Evolutionary conservation across 2,329 filamentous ascomycete species (phyloP).

Genomic region (Septoria linicola): DNA sequence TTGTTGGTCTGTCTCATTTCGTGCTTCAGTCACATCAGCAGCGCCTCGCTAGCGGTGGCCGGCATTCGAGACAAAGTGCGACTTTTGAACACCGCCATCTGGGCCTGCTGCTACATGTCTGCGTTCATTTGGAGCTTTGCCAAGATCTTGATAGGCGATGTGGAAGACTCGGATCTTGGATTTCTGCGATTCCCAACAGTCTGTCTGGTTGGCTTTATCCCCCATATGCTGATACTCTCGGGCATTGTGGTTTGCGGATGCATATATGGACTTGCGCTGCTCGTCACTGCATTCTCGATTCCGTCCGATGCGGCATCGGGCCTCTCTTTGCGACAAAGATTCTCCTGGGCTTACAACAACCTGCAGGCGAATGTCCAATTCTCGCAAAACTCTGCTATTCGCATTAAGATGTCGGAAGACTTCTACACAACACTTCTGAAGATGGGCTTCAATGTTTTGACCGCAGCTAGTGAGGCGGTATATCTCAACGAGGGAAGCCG

Average conservation of each 20-base stretch:
- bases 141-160: constrained; percentile 40
- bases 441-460: constrained; percentile 82
- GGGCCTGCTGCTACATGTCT: constrained; percentile 86
- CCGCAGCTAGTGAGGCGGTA: constrained; percentile 91
- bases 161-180: constrained; percentile 64
- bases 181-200: constrained; percentile 88
- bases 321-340: constrained; percentile 57
- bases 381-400: constrained; percentile 62
- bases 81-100: constrained; percentile 83
- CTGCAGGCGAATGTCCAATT: constrained; percentile 90
- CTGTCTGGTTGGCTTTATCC: constrained; percentile 91
- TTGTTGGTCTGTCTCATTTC: constrained; percentile 85
- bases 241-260: constrained; percentile 73
- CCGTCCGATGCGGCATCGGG: constrained; percentile 51
- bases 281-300: constrained; percentile 70
- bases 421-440: constrained; percentile 90
- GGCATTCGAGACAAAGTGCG: constrained; percentile 76
- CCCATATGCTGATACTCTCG: constrained; percentile 79
- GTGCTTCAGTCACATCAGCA: constrained; percentile 81
- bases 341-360: constrained; percentile 74
- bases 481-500: constrained; percentile 86
- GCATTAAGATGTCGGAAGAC: constrained; percentile 83
- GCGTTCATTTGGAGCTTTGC: constrained; percentile 76
- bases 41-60: constrained; percentile 76
- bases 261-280: constrained; percentile 76